Conservation (phyloP, 2,329 filamentous ascomycete genomes). For the Hypoxylon sp. region DNA sequence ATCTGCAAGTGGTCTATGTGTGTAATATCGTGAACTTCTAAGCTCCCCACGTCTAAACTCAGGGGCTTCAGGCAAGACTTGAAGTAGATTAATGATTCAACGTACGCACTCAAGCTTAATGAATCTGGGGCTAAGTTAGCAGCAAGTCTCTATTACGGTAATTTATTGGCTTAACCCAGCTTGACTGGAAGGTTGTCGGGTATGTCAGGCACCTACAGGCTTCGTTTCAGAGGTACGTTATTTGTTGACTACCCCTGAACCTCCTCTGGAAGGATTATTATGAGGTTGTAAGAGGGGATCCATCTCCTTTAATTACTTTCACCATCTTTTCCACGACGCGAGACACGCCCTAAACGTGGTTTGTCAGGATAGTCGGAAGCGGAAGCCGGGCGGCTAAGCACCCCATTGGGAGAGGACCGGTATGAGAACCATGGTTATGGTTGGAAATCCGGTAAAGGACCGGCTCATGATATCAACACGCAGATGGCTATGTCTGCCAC, state of each 20-base stretch:
- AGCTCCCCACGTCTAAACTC: not conserved
- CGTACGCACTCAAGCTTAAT: not conserved
- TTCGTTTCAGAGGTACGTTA: not conserved
- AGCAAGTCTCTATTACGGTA: not conserved
- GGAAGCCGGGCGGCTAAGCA: constrained; percentile 25
- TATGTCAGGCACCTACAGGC: not conserved
- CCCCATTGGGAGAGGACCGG: constrained; percentile 35
- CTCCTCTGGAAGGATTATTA: constrained; percentile 3
- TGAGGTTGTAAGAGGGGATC: constrained; percentile 1
- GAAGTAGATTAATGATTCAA: not conserved
- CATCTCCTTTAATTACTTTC: constrained; percentile 8
- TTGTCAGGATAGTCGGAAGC: constrained; percentile 32
- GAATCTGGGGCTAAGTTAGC: not conserved
- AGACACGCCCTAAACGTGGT: constrained; percentile 23
- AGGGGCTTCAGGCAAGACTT: not conserved
- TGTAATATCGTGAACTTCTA: not conserved
- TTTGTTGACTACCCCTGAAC: not conserved
- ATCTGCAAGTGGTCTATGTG: constrained; percentile 3
- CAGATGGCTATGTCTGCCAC: constrained; percentile 11
- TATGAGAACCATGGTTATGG: constrained; percentile 32
- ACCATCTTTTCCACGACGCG: constrained; percentile 11
- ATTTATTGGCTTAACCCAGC: not conserved
- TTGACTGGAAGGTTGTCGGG: not conserved
- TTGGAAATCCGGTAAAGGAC: constrained; percentile 23
- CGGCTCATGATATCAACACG: constrained; percentile 32